These are phyloP conservation scores for Leptomonas seymouri DNA, from an alignment of 208 protist genomes.

Conservation along the genomic window DNA sequence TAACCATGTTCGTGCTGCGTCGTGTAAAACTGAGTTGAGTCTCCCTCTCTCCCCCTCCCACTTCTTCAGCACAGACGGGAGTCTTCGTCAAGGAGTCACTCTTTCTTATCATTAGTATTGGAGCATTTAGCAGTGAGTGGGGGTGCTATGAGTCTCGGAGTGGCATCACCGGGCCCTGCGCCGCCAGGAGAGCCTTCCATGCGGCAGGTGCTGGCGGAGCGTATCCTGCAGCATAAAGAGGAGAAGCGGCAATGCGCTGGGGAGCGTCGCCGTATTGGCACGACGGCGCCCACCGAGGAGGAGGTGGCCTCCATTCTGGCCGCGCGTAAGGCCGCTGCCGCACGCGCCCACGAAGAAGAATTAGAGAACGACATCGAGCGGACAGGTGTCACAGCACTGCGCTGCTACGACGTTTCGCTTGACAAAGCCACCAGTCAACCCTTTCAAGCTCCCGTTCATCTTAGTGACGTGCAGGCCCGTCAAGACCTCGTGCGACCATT, in stretches of 20 bases:
- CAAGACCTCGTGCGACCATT: constrained; percentile 28
- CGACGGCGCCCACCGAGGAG: constrained; percentile 1
- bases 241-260: background rate
- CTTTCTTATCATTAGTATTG: background rate
- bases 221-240: constrained; percentile 10
- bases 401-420: constrained; percentile 18
- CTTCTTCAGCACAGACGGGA: background rate
- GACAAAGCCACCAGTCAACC: background rate
- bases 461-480: constrained; percentile 37
- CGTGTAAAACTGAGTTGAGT: background rate
- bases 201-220: constrained; percentile 6
- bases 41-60: background rate
- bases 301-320: constrained; percentile 12
- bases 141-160: background rate
- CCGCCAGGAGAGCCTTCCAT: background rate
- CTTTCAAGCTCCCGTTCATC: constrained; percentile 11
- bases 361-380: constrained; percentile 18
- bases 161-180: background rate
- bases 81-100: background rate
- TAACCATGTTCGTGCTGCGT: background rate
- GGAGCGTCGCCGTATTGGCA: constrained; percentile 12
- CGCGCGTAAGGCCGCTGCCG: background rate
- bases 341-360: background rate
- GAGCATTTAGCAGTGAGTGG: background rate
- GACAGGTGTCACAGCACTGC: constrained; percentile 1